Conservation (phyloP, 2,329 filamentous ascomycete genomes). For the Neocatenulostroma microsporum region DNA sequence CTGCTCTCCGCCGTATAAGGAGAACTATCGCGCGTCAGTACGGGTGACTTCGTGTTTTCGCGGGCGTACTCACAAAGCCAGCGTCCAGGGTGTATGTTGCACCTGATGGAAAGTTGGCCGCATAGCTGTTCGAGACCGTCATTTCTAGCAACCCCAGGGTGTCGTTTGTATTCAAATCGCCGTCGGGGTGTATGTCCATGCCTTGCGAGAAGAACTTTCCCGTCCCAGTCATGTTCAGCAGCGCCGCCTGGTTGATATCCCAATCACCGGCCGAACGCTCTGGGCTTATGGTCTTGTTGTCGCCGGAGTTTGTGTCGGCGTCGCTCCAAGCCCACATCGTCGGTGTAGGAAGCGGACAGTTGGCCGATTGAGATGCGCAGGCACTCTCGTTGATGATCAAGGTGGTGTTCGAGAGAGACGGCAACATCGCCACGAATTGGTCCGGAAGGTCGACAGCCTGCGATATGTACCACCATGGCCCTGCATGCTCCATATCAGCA, state of each 20-base stretch:
- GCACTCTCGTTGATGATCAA: conserved; percentile 10
- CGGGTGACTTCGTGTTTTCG: background rate
- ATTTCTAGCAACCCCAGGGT: conserved; percentile 5
- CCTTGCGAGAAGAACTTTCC: conserved; percentile 7
- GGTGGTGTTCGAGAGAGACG: conserved; percentile 8
- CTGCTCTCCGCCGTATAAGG: conserved; percentile 6
- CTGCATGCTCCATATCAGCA: no score
- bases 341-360: conserved; percentile 7
- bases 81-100: conserved; percentile 9
- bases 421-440: conserved; percentile 10
- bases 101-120: conserved; percentile 5
- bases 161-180: background rate
- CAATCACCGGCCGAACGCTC: conserved; percentile 4
- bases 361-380: conserved; percentile 8
- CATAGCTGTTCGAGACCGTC: conserved; percentile 9
- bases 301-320: conserved; percentile 2
- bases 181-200: conserved; percentile 4
- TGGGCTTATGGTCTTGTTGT: conserved; percentile 3
- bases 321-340: conserved; percentile 5
- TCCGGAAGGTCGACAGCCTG: conserved; percentile 6
- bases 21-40: conserved; percentile 10
- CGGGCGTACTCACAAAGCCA: conserved; percentile 10
- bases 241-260: conserved; percentile 8
- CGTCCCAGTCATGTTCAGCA: conserved; percentile 9
- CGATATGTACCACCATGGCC: conserved; percentile 10